These are phyloP conservation scores for Toxoplasma gondii DNA, from an alignment of 169 alveolate genomes.

Conservation along the genomic window DNA sequence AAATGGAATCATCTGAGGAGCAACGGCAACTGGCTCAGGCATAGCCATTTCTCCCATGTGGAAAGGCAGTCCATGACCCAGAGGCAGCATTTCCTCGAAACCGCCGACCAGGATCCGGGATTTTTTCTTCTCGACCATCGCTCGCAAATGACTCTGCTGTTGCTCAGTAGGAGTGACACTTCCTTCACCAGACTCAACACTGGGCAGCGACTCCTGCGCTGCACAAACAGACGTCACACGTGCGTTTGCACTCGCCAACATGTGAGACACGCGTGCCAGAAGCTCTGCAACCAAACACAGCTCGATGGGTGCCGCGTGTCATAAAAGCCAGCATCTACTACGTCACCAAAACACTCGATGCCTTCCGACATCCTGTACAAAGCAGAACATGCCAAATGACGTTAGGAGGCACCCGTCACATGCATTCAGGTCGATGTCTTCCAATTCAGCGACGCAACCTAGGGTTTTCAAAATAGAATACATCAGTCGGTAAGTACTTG, in stretches of 20 bases:
- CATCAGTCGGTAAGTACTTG: no score
- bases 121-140: background rate
- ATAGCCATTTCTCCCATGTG: background rate
- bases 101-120: background rate
- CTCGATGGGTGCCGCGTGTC: no score
- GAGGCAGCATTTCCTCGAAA: background rate
- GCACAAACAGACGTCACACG: background rate
- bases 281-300: no score
- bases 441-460: no score
- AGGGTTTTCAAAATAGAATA: no score
- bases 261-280: no score
- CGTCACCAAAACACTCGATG: no score
- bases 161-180: background rate
- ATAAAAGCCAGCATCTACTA: no score
- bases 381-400: no score
- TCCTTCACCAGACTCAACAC: background rate
- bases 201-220: background rate
- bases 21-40: background rate
- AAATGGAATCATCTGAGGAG: background rate
- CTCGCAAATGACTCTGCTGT: background rate
- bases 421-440: no score
- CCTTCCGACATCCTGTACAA: no score
- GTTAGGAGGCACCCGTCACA: no score
- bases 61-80: conserved; percentile 21
- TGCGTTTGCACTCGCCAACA: background rate